Conservation (phyloP, 176 grass and related monocot species). For the Zea mays region DNA sequence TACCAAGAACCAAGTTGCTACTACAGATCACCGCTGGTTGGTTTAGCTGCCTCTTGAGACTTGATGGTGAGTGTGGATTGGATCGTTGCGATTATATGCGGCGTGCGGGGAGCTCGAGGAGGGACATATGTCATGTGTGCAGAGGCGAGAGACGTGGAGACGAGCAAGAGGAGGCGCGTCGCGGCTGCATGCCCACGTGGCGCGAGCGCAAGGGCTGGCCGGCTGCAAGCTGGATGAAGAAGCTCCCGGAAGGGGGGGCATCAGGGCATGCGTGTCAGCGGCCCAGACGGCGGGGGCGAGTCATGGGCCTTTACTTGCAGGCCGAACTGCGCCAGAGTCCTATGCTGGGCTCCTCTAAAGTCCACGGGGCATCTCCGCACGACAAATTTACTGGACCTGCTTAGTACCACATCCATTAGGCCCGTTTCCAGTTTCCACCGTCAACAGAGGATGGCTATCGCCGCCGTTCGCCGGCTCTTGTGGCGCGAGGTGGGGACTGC, state of each 20-base stretch:
- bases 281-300: too few species aligned
- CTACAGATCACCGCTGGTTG: background rate
- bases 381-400: background rate
- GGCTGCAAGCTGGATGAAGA: background rate
- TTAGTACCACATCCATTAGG: background rate
- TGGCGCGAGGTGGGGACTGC: slow-evolving; percentile 29
- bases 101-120: background rate
- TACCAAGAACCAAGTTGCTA: background rate
- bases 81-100: background rate
- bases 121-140: slow-evolving; percentile 24
- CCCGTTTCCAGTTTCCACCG: background rate
- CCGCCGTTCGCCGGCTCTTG: slow-evolving; percentile 30
- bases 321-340: background rate
- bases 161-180: background rate
- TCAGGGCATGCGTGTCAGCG: too few species aligned
- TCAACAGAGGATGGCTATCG: slow-evolving; percentile 5
- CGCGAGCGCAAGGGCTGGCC: background rate
- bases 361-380: background rate
- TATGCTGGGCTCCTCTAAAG: background rate
- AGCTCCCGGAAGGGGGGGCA: background rate
- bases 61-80: background rate
- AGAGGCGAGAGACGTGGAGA: slow-evolving; percentile 32
- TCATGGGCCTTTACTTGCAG: background rate
- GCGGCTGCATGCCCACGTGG: slow-evolving; percentile 2
- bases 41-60: too few species aligned